These are phyloP conservation scores for Hyaloscypha finlandica DNA, from an alignment of 495 filamentous ascomycete genomes.

Conservation along the genomic window DNA sequence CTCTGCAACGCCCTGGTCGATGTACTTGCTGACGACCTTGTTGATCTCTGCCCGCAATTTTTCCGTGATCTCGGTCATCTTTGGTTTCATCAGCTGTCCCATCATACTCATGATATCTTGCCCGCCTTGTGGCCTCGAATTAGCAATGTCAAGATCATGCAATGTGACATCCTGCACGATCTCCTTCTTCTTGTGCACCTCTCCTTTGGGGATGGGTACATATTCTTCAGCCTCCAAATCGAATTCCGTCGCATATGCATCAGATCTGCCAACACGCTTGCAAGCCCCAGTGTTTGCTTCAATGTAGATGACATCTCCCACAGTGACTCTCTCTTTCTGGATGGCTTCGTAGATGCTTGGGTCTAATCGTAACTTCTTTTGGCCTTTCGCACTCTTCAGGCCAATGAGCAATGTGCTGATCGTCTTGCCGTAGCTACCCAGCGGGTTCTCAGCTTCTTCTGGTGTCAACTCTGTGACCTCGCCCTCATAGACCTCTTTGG, in stretches of 20 bases:
- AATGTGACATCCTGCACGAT: slow-evolving; percentile 98
- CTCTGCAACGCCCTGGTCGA: slow-evolving; percentile 97
- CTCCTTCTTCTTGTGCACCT: slow-evolving; percentile 99
- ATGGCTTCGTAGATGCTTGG: slow-evolving; percentile 99
- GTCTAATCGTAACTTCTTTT: slow-evolving; percentile 94
- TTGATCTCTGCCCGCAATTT: slow-evolving; percentile 95
- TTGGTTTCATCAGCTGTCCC: slow-evolving; percentile 98
- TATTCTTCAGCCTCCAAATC: slow-evolving; percentile 98
- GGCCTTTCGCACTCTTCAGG: slow-evolving; percentile 86
- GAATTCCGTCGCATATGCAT: slow-evolving; percentile 97
- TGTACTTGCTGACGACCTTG: slow-evolving; percentile 97
- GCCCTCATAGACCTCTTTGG: slow-evolving; percentile 97
- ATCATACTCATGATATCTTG: slow-evolving; percentile 99
- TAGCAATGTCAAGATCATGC: slow-evolving; percentile 95
- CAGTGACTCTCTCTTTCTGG: slow-evolving; percentile 93
- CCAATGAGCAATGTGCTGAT: slow-evolving; percentile 89
- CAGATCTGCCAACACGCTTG: slow-evolving; percentile 91
- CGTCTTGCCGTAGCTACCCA: slow-evolving; percentile 92
- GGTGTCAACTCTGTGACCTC: slow-evolving; percentile 95
- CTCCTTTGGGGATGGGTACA: slow-evolving; percentile 96
- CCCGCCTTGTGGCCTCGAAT: slow-evolving; percentile 89
- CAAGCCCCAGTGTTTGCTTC: slow-evolving; percentile 97
- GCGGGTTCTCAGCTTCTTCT: slow-evolving; percentile 96
- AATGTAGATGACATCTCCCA: slow-evolving; percentile 98
- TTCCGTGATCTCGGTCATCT: slow-evolving; percentile 98